Evolutionary conservation across 495 filamentous ascomycete genomes (phyloP), one percentile per base, ranked within the genome.

Genomic region (Aspergillus biplanus): DNA sequence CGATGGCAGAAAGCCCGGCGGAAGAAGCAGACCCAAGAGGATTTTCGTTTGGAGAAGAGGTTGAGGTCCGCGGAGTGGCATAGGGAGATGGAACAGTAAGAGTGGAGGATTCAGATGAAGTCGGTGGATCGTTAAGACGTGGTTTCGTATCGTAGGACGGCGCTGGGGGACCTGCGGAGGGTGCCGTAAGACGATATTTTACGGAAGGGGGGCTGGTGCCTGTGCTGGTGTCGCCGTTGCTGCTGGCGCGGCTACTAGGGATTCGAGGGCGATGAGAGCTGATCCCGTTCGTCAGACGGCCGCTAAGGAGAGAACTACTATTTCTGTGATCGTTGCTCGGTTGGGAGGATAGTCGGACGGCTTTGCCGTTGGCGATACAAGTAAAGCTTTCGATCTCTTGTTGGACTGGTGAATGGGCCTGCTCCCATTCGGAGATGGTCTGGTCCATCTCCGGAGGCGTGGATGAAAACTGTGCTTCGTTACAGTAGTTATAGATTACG

Each of bases 401-500:
- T 61, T 90, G 89, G 52, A 89, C 71, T 0, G 89, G 84, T 9
- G 83, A 80, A 71, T 89, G 91, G 60, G 81, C 82, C 7, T 71
- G 74, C 47, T 90, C 83, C 90, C 90, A 98, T 49, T 82, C 78
- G 2, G 85, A 73, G 52, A 96, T 78, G 0, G 96, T 84, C 37
- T 90, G 84, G 21, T 88, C 86, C 80, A 91, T 89, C 2, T 89
- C 74, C 0, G 90, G 89, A 0, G 92, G 85, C 13, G 91, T 90
- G 8, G 88, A 89, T 2, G 88, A 88, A 69, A 94, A 91, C 9
- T 83, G 79, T 59, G 87, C 79, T 31, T 90, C 84, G 58, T 89
- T 78, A 64, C 90, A 92, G 74, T 90, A 97, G 61, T 86, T 86
- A 70, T 92, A 87, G 4, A 97, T 78, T 0, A 87, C 80, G 11